Percentiles rank a stretch among this genome's conserved stretches.
Conservation (phyloP, 2,329 filamentous ascomycete genomes). For the Xylaria sp. region DNA sequence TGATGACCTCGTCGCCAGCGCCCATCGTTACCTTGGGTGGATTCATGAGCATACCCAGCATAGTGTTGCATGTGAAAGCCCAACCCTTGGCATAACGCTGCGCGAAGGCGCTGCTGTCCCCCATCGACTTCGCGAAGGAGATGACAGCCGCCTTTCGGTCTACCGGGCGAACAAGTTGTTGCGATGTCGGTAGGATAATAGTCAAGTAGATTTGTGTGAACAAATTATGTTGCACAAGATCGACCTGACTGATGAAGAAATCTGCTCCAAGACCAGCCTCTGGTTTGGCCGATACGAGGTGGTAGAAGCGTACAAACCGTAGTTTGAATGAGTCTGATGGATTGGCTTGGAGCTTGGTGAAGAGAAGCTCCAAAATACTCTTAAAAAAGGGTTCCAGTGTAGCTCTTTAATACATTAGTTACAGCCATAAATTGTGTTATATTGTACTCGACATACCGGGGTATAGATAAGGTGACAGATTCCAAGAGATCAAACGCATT, state of each 20-base stretch:
- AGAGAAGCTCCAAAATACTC: slow-evolving; percentile 82
- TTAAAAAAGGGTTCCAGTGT: slow-evolving; percentile 80
- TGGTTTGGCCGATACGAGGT: slow-evolving; percentile 82
- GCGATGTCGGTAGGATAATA: slow-evolving; percentile 88
- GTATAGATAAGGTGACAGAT: slow-evolving; percentile 77
- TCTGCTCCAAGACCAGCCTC: slow-evolving; percentile 89
- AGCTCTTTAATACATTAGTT: slow-evolving; percentile 55
- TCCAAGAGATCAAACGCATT: slow-evolving; percentile 93
- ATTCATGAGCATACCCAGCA: slow-evolving; percentile 89
- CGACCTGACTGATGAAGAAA: slow-evolving; percentile 88
- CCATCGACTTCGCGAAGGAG: slow-evolving; percentile 90
- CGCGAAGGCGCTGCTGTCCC: slow-evolving; percentile 86
- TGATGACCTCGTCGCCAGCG: slow-evolving; percentile 78
- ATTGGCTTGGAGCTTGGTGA: slow-evolving; percentile 77
- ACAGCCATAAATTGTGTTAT: slow-evolving; percentile 8
- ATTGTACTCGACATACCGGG: slow-evolving; percentile 65
- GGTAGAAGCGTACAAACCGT: slow-evolving; percentile 93
- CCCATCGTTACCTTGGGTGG: slow-evolving; percentile 76
- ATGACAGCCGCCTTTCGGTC: slow-evolving; percentile 95
- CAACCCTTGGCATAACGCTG: slow-evolving; percentile 88
- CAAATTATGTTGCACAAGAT: slow-evolving; percentile 80
- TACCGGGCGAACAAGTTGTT: slow-evolving; percentile 85
- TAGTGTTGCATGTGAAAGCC: slow-evolving; percentile 87
- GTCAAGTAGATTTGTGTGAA: slow-evolving; percentile 87
- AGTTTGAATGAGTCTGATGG: slow-evolving; percentile 82